A percentile compares a stretch with the other conserved stretches of the same genome.
phyloP scores from a whole-genome alignment of 202 grass and related monocot genomes.

The Panicum hallii region DNA sequence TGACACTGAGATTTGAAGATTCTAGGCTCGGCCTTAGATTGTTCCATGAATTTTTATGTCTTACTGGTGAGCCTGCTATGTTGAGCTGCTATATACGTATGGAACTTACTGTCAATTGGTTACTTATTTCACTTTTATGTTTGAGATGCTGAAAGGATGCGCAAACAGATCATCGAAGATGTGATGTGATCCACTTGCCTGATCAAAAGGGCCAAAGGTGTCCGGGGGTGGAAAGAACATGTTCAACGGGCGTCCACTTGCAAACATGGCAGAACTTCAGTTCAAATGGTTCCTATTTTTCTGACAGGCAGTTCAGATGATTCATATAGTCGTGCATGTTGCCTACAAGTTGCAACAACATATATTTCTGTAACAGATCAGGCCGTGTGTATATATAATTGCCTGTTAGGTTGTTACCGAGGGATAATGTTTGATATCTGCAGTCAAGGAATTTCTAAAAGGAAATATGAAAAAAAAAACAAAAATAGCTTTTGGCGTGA shows the following conservation, averaged over 20 bases:
- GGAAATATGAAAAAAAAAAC: not conserved
- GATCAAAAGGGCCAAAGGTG: constrained; percentile 3
- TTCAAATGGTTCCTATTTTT: constrained; percentile 2
- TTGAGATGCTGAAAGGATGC: constrained; percentile 29
- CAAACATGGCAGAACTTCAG: not conserved
- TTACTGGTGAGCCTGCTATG: not conserved
- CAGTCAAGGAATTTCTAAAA: not conserved
- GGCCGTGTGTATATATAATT: not conserved
- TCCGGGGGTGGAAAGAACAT: no score
- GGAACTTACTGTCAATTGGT: not conserved
- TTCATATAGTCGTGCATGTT: constrained; percentile 19
- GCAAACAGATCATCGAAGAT: not conserved
- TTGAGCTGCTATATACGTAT: not conserved
- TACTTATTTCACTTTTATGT: not conserved
- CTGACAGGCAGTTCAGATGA: not conserved
- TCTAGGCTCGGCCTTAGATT: not conserved
- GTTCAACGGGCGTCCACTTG: constrained; percentile 24
- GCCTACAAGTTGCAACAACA: constrained; percentile 34
- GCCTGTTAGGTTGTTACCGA: not conserved
- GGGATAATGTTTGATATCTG: not conserved
- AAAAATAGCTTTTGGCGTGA: not conserved
- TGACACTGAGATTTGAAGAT: not conserved
- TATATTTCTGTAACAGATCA: constrained; percentile 17
- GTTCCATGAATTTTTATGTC: not conserved
- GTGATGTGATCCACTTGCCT: constrained; percentile 19